Evolutionary conservation across 768 basidiomycete genomes (phyloP), one percentile per base, ranked within the genome.

Genomic region (Vararia minispora): DNA sequence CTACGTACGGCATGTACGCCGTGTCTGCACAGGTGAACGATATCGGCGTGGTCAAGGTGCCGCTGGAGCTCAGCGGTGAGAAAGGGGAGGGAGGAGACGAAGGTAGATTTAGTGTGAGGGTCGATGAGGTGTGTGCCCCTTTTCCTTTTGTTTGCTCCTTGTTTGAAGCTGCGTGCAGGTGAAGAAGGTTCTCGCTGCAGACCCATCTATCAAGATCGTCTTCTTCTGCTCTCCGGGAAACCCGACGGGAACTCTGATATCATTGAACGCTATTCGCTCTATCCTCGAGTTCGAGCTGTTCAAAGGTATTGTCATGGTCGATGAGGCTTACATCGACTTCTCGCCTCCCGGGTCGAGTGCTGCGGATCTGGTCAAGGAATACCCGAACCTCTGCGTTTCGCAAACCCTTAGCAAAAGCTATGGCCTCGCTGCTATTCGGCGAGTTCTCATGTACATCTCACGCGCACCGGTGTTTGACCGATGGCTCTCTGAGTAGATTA

Each of bases 321-420:
- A 99, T 53, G 95, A 99, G 58, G 95, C 95, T 0, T 98, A 99
- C 60, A 84, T 98, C 54, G 95, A 99, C 57, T 99, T 98, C 51
- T 75, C 84, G 0, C 69, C 68, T 0, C 56, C 66, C 7, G 66
- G 64, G 13, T 59, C 68, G 21, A 83, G 79, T 29, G 85, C 88
- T 0, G 76, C 69, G 11, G 63, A 70, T 3, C 64, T 98, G 18
- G 66, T 95, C 37, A 66, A 75, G 41, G 74, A 86, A 33, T 98
- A 86, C 53, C 75, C 74, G 8, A 99, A 99, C 52, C 48, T 99
- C 10, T 81, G 84, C 52, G 89, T 99, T n/a, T 76, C 88, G 68
- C 95, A 99, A 55, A 98, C 95, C 2, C 62, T 98, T 26, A 94
- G 89, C 60, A 99, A 98, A 54, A 81, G 90, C 48, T 97, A 97